phyloP scores from a whole-genome alignment of 2,329 filamentous ascomycete genomes.

The Botrytis squamosa region DNA sequence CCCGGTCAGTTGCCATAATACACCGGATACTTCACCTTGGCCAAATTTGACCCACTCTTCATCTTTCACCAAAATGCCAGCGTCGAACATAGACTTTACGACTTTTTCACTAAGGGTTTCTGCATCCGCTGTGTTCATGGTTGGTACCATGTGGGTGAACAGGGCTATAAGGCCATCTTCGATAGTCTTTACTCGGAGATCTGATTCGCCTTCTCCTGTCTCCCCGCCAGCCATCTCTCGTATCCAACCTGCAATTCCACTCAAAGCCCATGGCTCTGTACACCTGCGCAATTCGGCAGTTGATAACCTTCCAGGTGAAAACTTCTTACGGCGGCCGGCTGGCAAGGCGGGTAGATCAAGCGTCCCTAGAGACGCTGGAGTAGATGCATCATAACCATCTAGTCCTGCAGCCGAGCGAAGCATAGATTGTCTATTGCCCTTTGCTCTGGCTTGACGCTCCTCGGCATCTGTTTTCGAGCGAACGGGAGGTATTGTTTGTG shows the following conservation, averaged over 20 bases:
- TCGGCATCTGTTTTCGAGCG: slow-evolving; percentile 91
- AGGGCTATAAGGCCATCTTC: slow-evolving; percentile 84
- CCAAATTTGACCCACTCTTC: slow-evolving; percentile 99
- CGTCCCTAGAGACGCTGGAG: slow-evolving; percentile 53
- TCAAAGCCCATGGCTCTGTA: slow-evolving; percentile 87
- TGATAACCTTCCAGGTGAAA: slow-evolving; percentile 80
- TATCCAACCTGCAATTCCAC: slow-evolving; percentile 82
- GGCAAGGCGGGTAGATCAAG: slow-evolving; percentile 86
- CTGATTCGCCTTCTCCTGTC: slow-evolving; percentile 72
- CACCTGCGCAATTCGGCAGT: slow-evolving; percentile 81
- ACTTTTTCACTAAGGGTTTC: slow-evolving; percentile 80
- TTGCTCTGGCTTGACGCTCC: slow-evolving; percentile 56
- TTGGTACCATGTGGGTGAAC: slow-evolving; percentile 93
- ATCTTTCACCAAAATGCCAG: slow-evolving; percentile 76
- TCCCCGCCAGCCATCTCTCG: slow-evolving; percentile 66
- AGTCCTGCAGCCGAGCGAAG: slow-evolving; percentile 52
- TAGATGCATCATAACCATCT: slow-evolving; percentile 57
- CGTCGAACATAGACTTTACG: slow-evolving; percentile 74
- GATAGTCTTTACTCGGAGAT: slow-evolving; percentile 80
- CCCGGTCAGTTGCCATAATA: slow-evolving; percentile 90
- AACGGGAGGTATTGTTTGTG: slow-evolving; percentile 75
- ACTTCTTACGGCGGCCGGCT: slow-evolving; percentile 74
- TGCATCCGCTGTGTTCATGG: slow-evolving; percentile 97
- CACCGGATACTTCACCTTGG: slow-evolving; percentile 75
- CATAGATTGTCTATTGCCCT: slow-evolving; percentile 51